Evolutionary conservation across 2,329 filamentous ascomycete genomes (phyloP), one percentile per base, ranked within the genome.

Genomic region (Botrytis fragariae): DNA sequence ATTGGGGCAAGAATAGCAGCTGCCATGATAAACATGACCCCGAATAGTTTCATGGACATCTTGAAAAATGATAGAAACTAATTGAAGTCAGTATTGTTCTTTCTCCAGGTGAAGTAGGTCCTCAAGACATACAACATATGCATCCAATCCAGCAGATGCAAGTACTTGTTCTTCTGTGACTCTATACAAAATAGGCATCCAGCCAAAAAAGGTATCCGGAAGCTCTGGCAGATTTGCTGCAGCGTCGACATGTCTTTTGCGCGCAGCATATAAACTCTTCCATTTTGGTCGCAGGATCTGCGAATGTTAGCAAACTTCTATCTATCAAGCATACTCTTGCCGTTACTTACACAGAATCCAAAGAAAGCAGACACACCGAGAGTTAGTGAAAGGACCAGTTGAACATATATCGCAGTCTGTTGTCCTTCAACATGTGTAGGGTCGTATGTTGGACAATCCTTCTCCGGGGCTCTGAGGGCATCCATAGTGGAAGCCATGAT

Each of bases 11-110:
- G 91, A 6, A 99, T 88, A 25, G 88, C 86, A 51, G 92, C 85
- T 42, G 95, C 92, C 79, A 98, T 94, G 82, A 97, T 89, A 73
- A 96, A 88, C 78, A 97, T 92, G 69, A 92, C 84, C 25, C 88
- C 84, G 69, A 98, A 91, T 77, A 98, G 92, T 75, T 92, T 93
- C 77, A 94, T 93, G 20, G 95, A 92, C 90, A 98, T 96, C 81
- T 95, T 97, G 86, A 98, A 98, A 83, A 99, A 99, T 25, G 92
- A 89, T 22, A 99, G 86, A 81, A 99, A 98, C 88, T 89, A 79
- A 72, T 29, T 74, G 45, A 20, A 1, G 45, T 80, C 54, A 80
- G 76, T 29, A 63, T 62, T 4, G 3, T 32, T 12, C 45, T 67
- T 29, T 57, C 8, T 45, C 61, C 18, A 4, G 48, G 22, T n/a